Conservation (phyloP, 1,139 yeast species). For the Saccharomyces hybrid region DNA sequence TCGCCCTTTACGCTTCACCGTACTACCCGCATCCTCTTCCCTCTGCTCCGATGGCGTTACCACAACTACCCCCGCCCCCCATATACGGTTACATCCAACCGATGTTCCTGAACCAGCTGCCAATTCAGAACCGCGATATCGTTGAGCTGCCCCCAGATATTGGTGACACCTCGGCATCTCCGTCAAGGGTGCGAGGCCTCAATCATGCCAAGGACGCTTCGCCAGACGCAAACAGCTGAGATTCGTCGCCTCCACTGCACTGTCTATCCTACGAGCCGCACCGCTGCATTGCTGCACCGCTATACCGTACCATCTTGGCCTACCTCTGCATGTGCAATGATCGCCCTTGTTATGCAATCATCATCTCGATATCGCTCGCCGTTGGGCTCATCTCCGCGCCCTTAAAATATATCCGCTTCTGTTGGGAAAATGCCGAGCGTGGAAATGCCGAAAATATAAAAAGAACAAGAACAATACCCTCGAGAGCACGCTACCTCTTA, state of each 20-base stretch:
- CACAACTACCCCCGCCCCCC: background rate
- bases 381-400: background rate
- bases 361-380: background rate
- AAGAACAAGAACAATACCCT: conserved; percentile 2
- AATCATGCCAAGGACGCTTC: background rate
- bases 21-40: background rate
- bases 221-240: background rate
- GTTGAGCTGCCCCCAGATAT: background rate
- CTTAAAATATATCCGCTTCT: background rate
- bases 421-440: background rate
- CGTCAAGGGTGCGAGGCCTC: background rate
- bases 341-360: background rate
- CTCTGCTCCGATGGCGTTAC: background rate
- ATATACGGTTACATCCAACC: background rate
- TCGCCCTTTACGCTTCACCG: background rate
- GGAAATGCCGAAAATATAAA: conserved; percentile 1
- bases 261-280: background rate
- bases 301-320: background rate
- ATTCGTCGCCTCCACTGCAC: background rate
- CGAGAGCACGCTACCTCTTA: background rate
- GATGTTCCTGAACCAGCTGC: background rate
- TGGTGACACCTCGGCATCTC: background rate
- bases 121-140: background rate
- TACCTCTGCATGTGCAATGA: background rate
- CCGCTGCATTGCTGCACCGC: background rate